Evolutionary conservation across 192 early-diverging fungal genomes (phyloP).

Genomic region (Polychytrium aggregatum): DNA sequence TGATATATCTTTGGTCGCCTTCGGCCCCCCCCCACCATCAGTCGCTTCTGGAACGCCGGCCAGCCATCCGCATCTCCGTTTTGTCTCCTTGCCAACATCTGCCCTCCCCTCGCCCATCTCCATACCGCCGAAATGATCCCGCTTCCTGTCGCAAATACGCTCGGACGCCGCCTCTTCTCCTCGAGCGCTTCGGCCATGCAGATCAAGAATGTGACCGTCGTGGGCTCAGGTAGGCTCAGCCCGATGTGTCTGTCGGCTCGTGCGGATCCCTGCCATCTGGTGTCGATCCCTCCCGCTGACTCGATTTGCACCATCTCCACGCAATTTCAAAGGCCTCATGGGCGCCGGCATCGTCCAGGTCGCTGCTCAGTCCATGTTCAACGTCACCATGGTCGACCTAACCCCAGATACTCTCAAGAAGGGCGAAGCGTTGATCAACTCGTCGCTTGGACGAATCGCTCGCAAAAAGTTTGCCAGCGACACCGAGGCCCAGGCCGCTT

Average conservation of each 20-base stretch:
- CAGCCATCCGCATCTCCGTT: no score
- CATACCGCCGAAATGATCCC: no score
- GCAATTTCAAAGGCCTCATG: constrained; percentile 39
- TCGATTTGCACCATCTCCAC: not conserved
- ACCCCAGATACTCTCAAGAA: constrained; percentile 58
- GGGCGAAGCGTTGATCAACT: constrained; percentile 68
- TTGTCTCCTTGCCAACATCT: no score
- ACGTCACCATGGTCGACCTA: constrained; percentile 82
- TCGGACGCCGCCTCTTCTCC: no score
- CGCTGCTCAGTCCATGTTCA: constrained; percentile 64
- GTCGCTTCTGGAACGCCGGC: no score
- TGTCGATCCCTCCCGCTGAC: not conserved
- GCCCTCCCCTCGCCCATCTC: no score
- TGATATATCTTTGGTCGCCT: no score
- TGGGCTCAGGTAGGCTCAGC: constrained; percentile 55
- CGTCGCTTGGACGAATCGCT: constrained; percentile 79
- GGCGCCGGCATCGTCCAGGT: constrained; percentile 84
- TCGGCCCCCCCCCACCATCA: no score
- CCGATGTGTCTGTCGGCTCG: constrained; percentile 1
- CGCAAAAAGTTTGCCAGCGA: constrained; percentile 80
- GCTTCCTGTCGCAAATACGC: no score
- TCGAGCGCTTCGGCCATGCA: no score
- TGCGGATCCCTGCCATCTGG: not conserved
- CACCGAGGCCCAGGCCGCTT: constrained; percentile 28
- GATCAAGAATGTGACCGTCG: constrained; percentile 62